These are phyloP conservation scores for Aureobasidium leucospermi DNA, from an alignment of 2,329 filamentous ascomycete genomes.

Conservation along the genomic window DNA sequence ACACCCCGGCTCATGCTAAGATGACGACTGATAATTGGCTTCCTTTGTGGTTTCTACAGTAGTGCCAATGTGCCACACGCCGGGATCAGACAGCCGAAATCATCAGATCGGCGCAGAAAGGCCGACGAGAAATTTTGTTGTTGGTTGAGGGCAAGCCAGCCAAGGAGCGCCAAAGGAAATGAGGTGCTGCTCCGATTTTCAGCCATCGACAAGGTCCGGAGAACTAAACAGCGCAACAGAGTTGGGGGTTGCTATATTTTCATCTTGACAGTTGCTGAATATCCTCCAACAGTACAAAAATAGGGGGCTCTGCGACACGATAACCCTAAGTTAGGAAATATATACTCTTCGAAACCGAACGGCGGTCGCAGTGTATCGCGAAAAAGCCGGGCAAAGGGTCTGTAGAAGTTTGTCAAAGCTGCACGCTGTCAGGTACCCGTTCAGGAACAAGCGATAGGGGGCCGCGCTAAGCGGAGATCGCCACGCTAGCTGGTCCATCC, in stretches of 20 bases:
- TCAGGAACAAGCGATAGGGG: constrained; percentile 10
- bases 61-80: constrained; percentile 1
- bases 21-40: constrained; percentile 8
- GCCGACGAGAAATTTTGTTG: constrained; percentile 6
- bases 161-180: constrained; percentile 13
- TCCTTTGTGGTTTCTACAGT: not conserved
- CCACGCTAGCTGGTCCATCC: constrained; percentile 10
- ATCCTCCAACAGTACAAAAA: not conserved
- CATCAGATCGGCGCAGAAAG: constrained; percentile 6
- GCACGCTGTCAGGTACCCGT: constrained; percentile 12
- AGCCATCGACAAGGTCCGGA: not conserved
- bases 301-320: not conserved
- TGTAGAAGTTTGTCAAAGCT: not conserved
- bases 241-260: not conserved
- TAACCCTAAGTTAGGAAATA: not conserved
- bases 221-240: not conserved
- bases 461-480: constrained; percentile 5
- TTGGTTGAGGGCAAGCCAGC: constrained; percentile 7
- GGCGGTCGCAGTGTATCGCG: constrained; percentile 6
- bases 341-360: constrained; percentile 2
- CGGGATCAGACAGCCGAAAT: constrained; percentile 6
- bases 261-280: not conserved
- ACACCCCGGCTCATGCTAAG: not conserved
- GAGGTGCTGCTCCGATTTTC: not conserved
- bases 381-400: constrained; percentile 10